Conservation (phyloP, 2,329 filamentous ascomycete species). For the Venturia aucupariae region DNA sequence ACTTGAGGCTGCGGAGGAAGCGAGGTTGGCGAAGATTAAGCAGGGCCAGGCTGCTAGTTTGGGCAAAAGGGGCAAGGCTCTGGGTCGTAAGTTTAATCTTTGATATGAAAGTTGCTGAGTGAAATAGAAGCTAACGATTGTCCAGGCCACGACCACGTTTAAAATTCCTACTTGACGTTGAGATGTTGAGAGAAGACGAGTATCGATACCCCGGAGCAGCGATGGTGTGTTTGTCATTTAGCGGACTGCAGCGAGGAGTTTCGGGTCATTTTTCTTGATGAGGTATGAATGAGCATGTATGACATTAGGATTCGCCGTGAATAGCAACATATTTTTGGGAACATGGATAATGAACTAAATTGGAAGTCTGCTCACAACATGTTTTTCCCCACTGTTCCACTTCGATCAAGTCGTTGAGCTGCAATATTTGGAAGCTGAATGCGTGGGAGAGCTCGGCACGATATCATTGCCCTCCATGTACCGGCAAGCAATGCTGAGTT, state of each 20-base stretch:
- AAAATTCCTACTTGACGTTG: not conserved
- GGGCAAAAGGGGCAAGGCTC: slow-evolving; percentile 58
- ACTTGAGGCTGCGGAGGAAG: slow-evolving; percentile 56
- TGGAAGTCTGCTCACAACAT: too few species aligned
- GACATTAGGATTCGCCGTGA: not conserved
- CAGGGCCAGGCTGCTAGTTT: slow-evolving; percentile 55
- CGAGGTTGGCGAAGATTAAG: slow-evolving; percentile 58
- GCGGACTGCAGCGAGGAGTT: not conserved
- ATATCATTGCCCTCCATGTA: too few species aligned
- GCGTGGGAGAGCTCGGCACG: too few species aligned
- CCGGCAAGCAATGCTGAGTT: too few species aligned
- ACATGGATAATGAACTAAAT: too few species aligned
- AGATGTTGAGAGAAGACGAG: not conserved
- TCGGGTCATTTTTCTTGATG: not conserved
- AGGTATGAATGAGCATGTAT: not conserved
- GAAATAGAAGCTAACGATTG: not conserved
- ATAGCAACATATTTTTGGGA: too few species aligned
- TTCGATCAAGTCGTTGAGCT: too few species aligned
- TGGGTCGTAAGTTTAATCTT: slow-evolving; percentile 45
- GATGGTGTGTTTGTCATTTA: not conserved
- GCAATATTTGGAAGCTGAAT: too few species aligned
- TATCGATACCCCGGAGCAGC: not conserved
- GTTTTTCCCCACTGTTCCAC: too few species aligned
- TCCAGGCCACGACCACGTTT: not conserved
- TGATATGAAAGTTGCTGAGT: not conserved